Conservation (phyloP, 1,284 basidiomycete species). For the Takashimella tepidaria region DNA sequence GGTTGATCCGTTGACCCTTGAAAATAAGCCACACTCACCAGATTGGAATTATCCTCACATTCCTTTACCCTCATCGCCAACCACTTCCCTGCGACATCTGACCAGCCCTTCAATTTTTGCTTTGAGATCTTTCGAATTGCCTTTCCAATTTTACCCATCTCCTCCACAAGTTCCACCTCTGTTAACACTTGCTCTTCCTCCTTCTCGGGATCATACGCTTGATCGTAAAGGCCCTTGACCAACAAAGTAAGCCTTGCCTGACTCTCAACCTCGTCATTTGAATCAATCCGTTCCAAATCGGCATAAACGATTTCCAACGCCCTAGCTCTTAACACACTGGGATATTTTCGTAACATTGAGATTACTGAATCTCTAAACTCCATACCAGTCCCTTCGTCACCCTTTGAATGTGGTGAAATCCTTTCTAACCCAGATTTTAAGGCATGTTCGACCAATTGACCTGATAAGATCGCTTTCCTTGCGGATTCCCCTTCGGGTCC, state of each 20-base stretch:
- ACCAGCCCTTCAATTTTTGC: slow-evolving; percentile 19
- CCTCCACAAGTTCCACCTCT: slow-evolving; percentile 35
- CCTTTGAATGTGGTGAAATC: slow-evolving; percentile 12
- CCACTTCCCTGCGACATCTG: slow-evolving; percentile 36
- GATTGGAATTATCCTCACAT: slow-evolving; percentile 22
- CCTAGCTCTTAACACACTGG: slow-evolving; percentile 37
- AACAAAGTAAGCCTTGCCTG: slow-evolving; percentile 30
- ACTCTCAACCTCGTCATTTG: slow-evolving; percentile 1
- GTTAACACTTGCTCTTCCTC: slow-evolving; percentile 18
- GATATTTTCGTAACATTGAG: slow-evolving; percentile 38
- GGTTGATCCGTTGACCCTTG: not conserved
- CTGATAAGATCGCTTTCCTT: slow-evolving; percentile 43
- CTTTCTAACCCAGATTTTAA: slow-evolving; percentile 35
- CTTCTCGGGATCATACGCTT: slow-evolving; percentile 33
- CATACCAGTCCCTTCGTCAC: slow-evolving; percentile 20
- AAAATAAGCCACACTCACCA: slow-evolving; percentile 35
- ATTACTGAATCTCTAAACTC: slow-evolving; percentile 35
- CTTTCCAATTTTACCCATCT: slow-evolving; percentile 37
- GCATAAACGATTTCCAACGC: slow-evolving; percentile 36
- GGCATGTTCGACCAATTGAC: slow-evolving; percentile 44
- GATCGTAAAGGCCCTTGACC: slow-evolving; percentile 38
- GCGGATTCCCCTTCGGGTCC: slow-evolving; percentile 45
- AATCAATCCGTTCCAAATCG: slow-evolving; percentile 22
- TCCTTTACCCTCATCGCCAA: slow-evolving; percentile 27
- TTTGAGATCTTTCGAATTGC: slow-evolving; percentile 24